A percentile compares a stretch with the other conserved stretches of the same genome.
These are phyloP conservation scores for Penicillium sp. DNA, from an alignment of 2,329 filamentous ascomycete genomes.

Conservation along the genomic window DNA sequence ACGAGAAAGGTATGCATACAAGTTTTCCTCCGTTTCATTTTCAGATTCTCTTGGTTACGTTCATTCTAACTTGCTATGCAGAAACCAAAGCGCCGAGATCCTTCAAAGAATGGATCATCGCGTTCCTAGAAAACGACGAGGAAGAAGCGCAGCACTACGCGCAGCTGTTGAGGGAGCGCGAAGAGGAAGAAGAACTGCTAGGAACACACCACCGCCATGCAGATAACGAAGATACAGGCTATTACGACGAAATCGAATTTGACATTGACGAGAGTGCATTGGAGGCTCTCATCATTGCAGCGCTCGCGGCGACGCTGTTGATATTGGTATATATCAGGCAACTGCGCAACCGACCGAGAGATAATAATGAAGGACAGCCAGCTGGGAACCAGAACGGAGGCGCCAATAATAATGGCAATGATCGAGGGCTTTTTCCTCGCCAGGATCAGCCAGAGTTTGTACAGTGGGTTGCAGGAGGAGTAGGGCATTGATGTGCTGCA, in stretches of 20 bases:
- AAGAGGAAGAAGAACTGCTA: slow-evolving; percentile 32
- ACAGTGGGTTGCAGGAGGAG: slow-evolving; percentile 64
- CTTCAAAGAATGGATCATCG: slow-evolving; percentile 77
- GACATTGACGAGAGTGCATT: slow-evolving; percentile 72
- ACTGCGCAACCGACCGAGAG: slow-evolving; percentile 38
- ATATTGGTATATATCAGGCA: slow-evolving; percentile 72
- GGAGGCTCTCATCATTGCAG: slow-evolving; percentile 80
- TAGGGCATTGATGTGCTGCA: slow-evolving; percentile 48
- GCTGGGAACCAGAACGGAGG: slow-evolving; percentile 5
- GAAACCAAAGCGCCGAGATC: slow-evolving; percentile 70
- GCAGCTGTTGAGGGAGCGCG: slow-evolving; percentile 42
- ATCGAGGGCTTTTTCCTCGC: slow-evolving; percentile 58
- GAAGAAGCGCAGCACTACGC: slow-evolving; percentile 61
- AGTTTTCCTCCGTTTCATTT: background rate
- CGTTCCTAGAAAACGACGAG: slow-evolving; percentile 72
- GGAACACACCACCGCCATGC: slow-evolving; percentile 17
- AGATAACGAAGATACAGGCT: slow-evolving; percentile 44
- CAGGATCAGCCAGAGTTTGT: slow-evolving; percentile 64
- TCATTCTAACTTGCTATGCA: slow-evolving; percentile 29
- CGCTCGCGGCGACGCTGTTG: slow-evolving; percentile 68
- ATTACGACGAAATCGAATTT: slow-evolving; percentile 58
- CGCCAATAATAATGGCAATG: slow-evolving; percentile 7
- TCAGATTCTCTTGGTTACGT: background rate
- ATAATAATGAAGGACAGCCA: slow-evolving; percentile 24
- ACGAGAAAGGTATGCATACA: slow-evolving; percentile 69